These are phyloP conservation scores for Cystoisospora suis DNA, from an alignment of 169 alveolate genomes.

Conservation along the genomic window DNA sequence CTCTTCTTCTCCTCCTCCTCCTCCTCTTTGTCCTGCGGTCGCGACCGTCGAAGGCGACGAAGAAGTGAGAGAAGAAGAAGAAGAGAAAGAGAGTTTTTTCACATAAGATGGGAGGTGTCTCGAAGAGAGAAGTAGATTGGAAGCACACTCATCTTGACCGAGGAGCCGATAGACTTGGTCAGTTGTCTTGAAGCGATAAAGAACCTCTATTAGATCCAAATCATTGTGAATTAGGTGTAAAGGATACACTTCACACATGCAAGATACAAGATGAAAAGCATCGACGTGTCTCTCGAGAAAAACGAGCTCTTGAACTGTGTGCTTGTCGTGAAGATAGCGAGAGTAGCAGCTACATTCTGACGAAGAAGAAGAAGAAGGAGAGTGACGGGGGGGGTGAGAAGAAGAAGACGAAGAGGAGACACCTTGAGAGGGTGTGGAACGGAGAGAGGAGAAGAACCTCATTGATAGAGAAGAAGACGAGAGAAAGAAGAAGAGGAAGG, in stretches of 20 bases:
- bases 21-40: neutral
- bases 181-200: neutral
- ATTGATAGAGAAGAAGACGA: neutral
- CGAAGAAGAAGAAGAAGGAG: neutral
- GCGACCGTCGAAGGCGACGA: neutral
- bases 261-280: neutral
- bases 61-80: neutral
- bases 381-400: neutral
- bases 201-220: neutral
- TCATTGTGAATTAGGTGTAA: conserved; percentile 12
- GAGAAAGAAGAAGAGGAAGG: neutral
- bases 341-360: neutral
- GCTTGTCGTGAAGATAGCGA: neutral
- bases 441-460: neutral
- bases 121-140: neutral
- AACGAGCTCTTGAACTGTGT: neutral
- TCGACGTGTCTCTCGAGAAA: conserved; percentile 2
- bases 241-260: neutral
- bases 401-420: neutral
- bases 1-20: neutral
- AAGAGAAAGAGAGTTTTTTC: neutral
- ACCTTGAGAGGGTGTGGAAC: neutral
- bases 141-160: conserved; percentile 1
- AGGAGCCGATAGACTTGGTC: neutral
- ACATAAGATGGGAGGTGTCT: neutral